Conservation (phyloP, 345 rosid genomes). For the Hibiscus trionum region DNA sequence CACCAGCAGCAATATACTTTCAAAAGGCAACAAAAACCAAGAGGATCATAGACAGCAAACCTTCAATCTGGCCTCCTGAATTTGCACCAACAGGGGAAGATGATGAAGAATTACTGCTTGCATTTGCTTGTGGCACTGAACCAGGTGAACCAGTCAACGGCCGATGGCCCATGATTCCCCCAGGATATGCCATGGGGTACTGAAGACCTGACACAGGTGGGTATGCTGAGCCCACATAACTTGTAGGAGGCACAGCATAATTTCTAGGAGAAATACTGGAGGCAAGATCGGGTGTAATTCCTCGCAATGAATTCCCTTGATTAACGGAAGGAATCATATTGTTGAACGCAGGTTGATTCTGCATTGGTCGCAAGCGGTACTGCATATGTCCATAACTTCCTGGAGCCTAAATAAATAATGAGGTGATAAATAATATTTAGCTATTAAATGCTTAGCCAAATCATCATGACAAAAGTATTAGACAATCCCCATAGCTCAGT, state of each 20-base stretch:
- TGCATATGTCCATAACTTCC: constrained; percentile 85
- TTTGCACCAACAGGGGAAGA: constrained; percentile 54
- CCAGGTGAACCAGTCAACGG: constrained; percentile 59
- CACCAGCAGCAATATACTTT: not conserved
- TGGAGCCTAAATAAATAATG: constrained; percentile 52
- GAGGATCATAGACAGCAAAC: constrained; percentile 28
- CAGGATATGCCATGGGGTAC: constrained; percentile 72
- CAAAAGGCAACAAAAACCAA: constrained; percentile 6
- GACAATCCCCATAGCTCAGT: not conserved
- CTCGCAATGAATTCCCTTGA: constrained; percentile 63
- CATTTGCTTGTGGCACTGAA: constrained; percentile 44
- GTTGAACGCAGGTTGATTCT: constrained; percentile 66
- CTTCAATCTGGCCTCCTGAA: constrained; percentile 84
- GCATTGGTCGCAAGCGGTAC: constrained; percentile 85
- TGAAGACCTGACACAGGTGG: constrained; percentile 61
- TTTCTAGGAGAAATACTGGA: constrained; percentile 66
- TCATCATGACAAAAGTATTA: not conserved
- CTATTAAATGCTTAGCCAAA: not conserved
- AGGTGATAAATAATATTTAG: constrained; percentile 14
- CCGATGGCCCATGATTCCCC: constrained; percentile 60
- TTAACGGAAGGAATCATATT: constrained; percentile 61
- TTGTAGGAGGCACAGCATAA: constrained; percentile 66
- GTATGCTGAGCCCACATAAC: constrained; percentile 70
- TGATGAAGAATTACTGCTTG: constrained; percentile 39
- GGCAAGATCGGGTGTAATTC: constrained; percentile 60